Percentiles rank a stretch among this genome's conserved stretches.
Evolutionary conservation across 768 basidiomycete genomes (phyloP).

Genomic region (Termitomyces sp.): DNA sequence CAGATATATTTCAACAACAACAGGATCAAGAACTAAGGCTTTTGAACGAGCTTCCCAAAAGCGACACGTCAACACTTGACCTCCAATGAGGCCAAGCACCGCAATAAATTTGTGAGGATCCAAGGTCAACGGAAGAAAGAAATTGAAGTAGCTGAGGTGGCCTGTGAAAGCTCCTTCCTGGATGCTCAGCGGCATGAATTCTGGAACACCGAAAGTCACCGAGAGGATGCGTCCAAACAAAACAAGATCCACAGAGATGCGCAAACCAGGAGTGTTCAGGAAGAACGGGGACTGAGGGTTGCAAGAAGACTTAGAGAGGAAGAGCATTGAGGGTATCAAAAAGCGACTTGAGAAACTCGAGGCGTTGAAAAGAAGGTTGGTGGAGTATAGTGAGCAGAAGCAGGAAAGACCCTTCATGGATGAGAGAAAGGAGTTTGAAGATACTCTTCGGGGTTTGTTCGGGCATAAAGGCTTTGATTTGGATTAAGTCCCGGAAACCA

Average conservation of each 20-base stretch:
- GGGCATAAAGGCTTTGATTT: no score
- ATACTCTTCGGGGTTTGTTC: no score
- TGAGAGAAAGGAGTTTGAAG: neutral
- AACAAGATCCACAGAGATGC: neutral
- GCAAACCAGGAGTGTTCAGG: neutral
- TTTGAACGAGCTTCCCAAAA: no score
- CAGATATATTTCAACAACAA: neutral
- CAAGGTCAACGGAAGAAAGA: neutral
- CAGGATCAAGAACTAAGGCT: no score
- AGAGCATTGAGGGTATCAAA: neutral
- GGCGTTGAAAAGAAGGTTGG: neutral
- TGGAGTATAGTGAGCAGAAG: neutral
- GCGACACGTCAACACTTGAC: no score
- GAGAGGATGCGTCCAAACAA: neutral
- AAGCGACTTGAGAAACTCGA: neutral
- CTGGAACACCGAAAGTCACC: neutral
- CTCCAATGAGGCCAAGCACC: no score
- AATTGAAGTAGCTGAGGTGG: neutral
- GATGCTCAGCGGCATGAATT: neutral
- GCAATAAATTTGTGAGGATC: no score
- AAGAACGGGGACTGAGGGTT: no score
- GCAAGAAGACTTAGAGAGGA: neutral
- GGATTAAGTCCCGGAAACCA: no score
- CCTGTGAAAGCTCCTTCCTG: neutral
- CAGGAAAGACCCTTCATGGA: neutral